Percentiles rank a stretch among this genome's conserved stretches.
Evolutionary conservation across 2,329 filamentous ascomycete species (phyloP).

Genomic region (Gliomastix tumulicola): DNA sequence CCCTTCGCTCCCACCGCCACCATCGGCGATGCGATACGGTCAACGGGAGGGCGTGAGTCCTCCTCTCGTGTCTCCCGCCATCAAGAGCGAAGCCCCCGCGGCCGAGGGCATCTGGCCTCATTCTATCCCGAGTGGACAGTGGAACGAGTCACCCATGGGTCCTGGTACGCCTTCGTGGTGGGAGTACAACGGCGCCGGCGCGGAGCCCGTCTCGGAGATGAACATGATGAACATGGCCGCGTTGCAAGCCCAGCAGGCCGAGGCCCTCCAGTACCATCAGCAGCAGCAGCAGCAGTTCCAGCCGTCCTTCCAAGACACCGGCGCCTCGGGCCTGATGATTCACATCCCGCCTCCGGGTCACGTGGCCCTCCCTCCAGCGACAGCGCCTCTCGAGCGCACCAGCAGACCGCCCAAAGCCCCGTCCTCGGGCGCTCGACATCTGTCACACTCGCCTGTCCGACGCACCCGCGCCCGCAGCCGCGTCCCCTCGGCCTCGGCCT

Average conservation of each 20-base stretch:
- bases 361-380: slow-evolving; percentile 22
- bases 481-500: no score
- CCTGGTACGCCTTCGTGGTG: slow-evolving; percentile 17
- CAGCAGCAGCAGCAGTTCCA: slow-evolving; percentile 7
- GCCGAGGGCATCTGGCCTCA: no score
- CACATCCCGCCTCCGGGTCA: slow-evolving; percentile 44
- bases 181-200: slow-evolving; percentile 4
- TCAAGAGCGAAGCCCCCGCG: no score
- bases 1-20: slow-evolving; percentile 13
- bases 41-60: slow-evolving; percentile 20
- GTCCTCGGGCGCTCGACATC: slow-evolving; percentile 45
- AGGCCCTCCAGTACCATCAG: slow-evolving; percentile 30
- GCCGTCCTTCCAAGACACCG: slow-evolving; percentile 18
- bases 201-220: no score
- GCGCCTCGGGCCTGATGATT: slow-evolving; percentile 39
- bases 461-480: slow-evolving; percentile 33
- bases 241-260: slow-evolving; percentile 31
- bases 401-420: slow-evolving; percentile 44
- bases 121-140: no score
- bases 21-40: slow-evolving; percentile 19
- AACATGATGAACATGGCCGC: slow-evolving; percentile 29
- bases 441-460: slow-evolving; percentile 29
- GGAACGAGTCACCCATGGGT: not conserved
- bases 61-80: slow-evolving; percentile 29
- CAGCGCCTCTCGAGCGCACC: slow-evolving; percentile 22